phyloP scores from a whole-genome alignment of 306 rosid genomes.

The Betula pendula region DNA sequence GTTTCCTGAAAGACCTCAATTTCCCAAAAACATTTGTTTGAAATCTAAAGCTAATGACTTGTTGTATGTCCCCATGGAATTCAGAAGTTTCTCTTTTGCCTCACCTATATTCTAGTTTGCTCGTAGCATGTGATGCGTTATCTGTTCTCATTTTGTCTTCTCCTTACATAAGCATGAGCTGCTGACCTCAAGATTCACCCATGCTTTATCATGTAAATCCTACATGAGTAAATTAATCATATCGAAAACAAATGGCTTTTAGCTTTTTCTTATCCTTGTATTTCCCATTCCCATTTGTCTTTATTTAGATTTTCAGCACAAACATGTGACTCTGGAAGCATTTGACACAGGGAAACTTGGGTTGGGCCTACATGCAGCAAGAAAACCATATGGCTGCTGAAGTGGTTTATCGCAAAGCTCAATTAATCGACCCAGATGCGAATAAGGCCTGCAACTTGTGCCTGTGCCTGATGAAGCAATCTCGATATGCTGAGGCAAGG shows the following conservation, averaged over 20 bases:
- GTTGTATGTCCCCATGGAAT: not conserved
- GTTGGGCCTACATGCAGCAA: constrained; percentile 97
- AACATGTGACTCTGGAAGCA: not conserved
- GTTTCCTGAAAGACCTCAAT: not conserved
- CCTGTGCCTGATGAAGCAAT: constrained; percentile 64
- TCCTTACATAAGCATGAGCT: not conserved
- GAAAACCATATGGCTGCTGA: constrained; percentile 65
- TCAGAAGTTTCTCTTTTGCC: not conserved
- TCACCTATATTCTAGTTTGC: not conserved
- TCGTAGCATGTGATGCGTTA: not conserved
- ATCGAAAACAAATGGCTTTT: not conserved
- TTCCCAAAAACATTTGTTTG: not conserved
- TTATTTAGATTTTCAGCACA: not conserved
- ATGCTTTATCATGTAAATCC: not conserved
- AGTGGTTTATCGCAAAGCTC: constrained; percentile 75
- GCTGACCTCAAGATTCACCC: not conserved
- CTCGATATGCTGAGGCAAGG: constrained; percentile 55
- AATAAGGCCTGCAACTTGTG: constrained; percentile 85
- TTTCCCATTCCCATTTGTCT: not conserved
- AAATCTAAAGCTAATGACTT: not conserved
- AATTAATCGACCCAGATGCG: constrained; percentile 73
- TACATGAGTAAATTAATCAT: not conserved
- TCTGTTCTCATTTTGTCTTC: not conserved
- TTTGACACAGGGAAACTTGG: constrained; percentile 74
- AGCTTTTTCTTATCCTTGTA: not conserved